Base-by-base conservation (phyloP, 371 early-diverging fungal species). In the Circinella minor region DNA sequence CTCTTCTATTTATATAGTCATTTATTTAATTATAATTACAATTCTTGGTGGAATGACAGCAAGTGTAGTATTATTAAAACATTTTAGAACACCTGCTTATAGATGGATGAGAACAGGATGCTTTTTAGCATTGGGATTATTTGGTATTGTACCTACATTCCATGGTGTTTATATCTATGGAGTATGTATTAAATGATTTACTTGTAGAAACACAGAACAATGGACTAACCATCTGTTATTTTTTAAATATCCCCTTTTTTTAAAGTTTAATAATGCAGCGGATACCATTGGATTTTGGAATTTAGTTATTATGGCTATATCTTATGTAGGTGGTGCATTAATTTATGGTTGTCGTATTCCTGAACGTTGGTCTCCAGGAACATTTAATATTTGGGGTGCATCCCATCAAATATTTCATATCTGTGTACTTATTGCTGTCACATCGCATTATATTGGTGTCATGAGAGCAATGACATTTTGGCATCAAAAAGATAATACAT, bases 341-440 rank as follows among this genome's bases (percentile, higher is more conserved):
- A 86, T 98, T 39, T 98, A 97, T 74, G 95, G 90, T 10, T 79
- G 79, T 46, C 78, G 88, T 64, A 79, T 87, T 15, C 91, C 91
- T 18, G 91, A 90, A 71, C 77, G 86, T 34, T 78, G 80, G 72
- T 85, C 68, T 71, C 91, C 91, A 9, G 91, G 91, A 11, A 81
- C 71, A 71, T 85, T 89, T 55, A 86, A 89, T 60, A 75, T 84
- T 38, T 85, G 83, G 70, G 88, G 93, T 59, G 87, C 93, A 4
- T 95, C 95, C 38, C 98, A 97, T 78, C 96, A 96, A 80, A 95
- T 97, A 61, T 97, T 95, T 69, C 98, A 97, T 69, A 46, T 92
- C 3, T 89, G 91, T 66, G 97, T 96, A 1, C 82, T 96, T 7
- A 70, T 88, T n/a, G 98, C 94, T 5, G 89, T 94, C 11, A 57